These are phyloP conservation scores for Candida germanica DNA, from an alignment of 805 yeast genomes.

Conservation along the genomic window DNA sequence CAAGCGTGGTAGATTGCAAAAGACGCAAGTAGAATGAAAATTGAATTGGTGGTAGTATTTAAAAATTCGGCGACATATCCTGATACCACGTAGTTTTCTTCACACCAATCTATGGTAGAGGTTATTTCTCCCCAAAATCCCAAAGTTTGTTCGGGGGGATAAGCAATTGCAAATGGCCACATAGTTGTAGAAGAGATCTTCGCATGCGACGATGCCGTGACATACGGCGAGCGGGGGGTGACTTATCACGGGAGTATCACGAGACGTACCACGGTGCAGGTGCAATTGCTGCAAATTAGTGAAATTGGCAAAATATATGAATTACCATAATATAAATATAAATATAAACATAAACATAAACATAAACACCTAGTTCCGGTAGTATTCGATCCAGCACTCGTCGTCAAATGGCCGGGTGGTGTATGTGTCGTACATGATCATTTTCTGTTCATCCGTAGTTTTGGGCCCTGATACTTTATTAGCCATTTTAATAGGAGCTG, in stretches of 20 bases:
- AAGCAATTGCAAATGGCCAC: slow-evolving; percentile 51
- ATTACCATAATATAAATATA: no score
- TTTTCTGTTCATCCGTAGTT: slow-evolving; percentile 42
- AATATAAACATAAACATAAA: no score
- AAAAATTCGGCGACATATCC: slow-evolving; percentile 86
- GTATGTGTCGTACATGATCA: slow-evolving; percentile 57
- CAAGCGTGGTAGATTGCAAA: slow-evolving; percentile 62
- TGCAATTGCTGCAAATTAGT: no score
- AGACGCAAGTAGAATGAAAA: slow-evolving; percentile 52
- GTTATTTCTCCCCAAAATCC: slow-evolving; percentile 86
- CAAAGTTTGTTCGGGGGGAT: slow-evolving; percentile 50
- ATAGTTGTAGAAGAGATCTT: no score
- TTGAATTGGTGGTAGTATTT: slow-evolving; percentile 76
- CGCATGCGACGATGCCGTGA: no score
- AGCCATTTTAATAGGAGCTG: slow-evolving; percentile 19
- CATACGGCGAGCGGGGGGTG: no score
- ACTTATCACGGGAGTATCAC: no score
- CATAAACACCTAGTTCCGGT: no score
- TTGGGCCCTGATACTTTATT: slow-evolving; percentile 15
- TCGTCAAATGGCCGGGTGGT: slow-evolving; percentile 52
- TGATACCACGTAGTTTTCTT: slow-evolving; percentile 88
- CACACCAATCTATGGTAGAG: slow-evolving; percentile 99
- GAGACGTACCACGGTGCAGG: no score
- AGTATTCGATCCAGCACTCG: slow-evolving; percentile 50
- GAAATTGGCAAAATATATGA: no score